phyloP scores from a whole-genome alignment of 352 stramenopile species.

The Phytophthora quininea region DNA sequence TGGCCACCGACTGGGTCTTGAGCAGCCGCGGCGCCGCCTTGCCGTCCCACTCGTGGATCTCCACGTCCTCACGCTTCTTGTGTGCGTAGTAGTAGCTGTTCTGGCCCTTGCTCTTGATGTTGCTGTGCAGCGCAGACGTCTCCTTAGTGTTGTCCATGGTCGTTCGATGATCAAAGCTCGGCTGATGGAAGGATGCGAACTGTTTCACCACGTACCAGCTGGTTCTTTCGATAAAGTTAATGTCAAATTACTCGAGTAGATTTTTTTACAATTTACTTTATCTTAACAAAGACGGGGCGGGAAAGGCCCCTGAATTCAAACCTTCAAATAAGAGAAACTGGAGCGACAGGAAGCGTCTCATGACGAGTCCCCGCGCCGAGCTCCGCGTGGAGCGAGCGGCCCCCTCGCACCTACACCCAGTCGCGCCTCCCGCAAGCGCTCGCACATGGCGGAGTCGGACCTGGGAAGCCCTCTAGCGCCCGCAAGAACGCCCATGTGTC shows the following conservation, averaged over 20 bases:
- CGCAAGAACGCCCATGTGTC: conserved; percentile 21
- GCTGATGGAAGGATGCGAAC: neutral
- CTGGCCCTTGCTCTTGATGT: conserved; percentile 82
- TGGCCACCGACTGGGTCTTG: conserved; percentile 46
- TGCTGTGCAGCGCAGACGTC: conserved; percentile 74
- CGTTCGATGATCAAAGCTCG: neutral
- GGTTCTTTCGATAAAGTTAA: conserved; percentile 9
- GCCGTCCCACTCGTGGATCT: conserved; percentile 86
- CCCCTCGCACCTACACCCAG: conserved; percentile 20
- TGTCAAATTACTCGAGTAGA: neutral
- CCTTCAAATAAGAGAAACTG: conserved; percentile 17
- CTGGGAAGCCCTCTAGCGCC: conserved; percentile 18
- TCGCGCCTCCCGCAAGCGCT: conserved; percentile 33
- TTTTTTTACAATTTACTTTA: too few relatives aligned
- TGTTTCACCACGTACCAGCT: conserved; percentile 3
- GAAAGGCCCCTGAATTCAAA: conserved; percentile 21
- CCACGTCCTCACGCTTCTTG: conserved; percentile 80
- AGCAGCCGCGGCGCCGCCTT: conserved; percentile 78
- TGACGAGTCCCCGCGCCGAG: conserved; percentile 32
- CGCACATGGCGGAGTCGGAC: conserved; percentile 32
- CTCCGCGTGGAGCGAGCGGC: conserved; percentile 13
- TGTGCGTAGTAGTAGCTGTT: conserved; percentile 92
- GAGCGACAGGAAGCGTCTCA: conserved; percentile 1
- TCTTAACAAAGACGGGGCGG: too few relatives aligned
- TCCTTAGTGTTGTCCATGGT: conserved; percentile 32